Evolutionary conservation across 2,329 filamentous ascomycete species (phyloP), one percentile per base, ranked within the genome.

Genomic region (Colletotrichum sansevieriae): DNA sequence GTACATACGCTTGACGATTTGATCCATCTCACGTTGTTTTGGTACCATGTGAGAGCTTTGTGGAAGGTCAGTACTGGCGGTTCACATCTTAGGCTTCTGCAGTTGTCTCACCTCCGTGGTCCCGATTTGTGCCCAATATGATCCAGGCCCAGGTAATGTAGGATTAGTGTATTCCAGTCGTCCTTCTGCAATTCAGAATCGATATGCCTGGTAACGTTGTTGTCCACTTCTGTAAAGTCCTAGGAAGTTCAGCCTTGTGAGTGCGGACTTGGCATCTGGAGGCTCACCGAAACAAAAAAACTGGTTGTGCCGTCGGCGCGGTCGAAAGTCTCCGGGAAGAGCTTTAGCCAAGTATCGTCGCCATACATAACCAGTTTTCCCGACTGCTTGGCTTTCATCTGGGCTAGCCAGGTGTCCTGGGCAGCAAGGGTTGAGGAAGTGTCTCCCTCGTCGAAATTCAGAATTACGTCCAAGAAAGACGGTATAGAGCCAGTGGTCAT

Each of bases 401-500:
- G 96, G 41, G 94, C 92, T 29, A 99, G 87, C 95, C 97, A 99
- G 37, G 94, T 97, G 78, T 99, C 96, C 80, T 98, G 96, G 33
- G 88, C 88, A 13, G 93, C 91, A 25, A 99, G 87, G 3, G 92
- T 95, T 1, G 96, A 97, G 13, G 92, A 92, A 3, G 93, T 95
- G 77, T 99, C 96, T 18, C 91, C 94, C 80, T 99, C 96, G 72
- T 97, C 93, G 77, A 99, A 93, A 77, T 98, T 99, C 68, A 99
- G 86, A 70, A 99, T 97, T 15, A 98, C 92, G 78, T 99, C 96
- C 69, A 98, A 88, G 79, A 99, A 99, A 2, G 95, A 98, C 3
- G 96, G 96, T n/a, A 97, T 96, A 2, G 95, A 98, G 70, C 96
- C 96, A 1, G 96, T 98, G 1, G 96, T 99, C 71, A 99, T 94